Conservation (phyloP, 1,139 yeast genomes). For the Yamadazyma membranifaciens region DNA sequence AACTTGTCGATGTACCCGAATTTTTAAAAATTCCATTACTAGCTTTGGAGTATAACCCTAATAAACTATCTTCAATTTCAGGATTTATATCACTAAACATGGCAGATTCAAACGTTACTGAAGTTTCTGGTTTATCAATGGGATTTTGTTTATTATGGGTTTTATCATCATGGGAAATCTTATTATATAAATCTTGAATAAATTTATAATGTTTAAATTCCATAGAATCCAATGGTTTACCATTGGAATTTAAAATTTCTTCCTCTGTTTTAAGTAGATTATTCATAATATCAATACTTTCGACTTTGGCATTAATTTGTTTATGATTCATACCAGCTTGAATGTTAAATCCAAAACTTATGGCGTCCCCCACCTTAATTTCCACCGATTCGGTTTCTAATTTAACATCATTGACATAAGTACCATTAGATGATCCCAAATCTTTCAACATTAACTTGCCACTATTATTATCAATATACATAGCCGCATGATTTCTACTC, state of each 20-base stretch:
- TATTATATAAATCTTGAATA: slow-evolving; percentile 37
- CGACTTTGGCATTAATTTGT: slow-evolving; percentile 79
- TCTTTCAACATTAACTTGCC: slow-evolving; percentile 80
- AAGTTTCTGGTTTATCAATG: slow-evolving; percentile 7
- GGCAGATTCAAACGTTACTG: slow-evolving; percentile 56
- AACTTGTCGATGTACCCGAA: slow-evolving; percentile 56
- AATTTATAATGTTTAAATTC: slow-evolving; percentile 45
- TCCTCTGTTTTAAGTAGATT: slow-evolving; percentile 20
- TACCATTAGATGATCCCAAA: slow-evolving; percentile 90
- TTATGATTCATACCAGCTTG: slow-evolving; percentile 80
- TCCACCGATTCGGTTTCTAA: slow-evolving; percentile 65
- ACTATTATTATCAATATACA: slow-evolving; percentile 66
- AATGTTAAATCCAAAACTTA: slow-evolving; percentile 90
- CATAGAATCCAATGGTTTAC: slow-evolving; percentile 17
- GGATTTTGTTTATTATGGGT: not conserved
- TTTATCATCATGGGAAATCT: slow-evolving; percentile 9
- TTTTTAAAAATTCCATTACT: slow-evolving; percentile 64
- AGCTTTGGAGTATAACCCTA: slow-evolving; percentile 54
- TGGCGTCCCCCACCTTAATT: slow-evolving; percentile 69
- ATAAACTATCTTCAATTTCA: slow-evolving; percentile 56
- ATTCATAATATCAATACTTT: slow-evolving; percentile 64
- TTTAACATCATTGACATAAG: slow-evolving; percentile 78
- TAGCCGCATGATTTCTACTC: slow-evolving; percentile 90
- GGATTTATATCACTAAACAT: slow-evolving; percentile 77
- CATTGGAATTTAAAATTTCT: slow-evolving; percentile 6